Percentiles rank a stretch among this genome's conserved stretches.
These are phyloP conservation scores for Alternaria sp. DNA, from an alignment of 2,329 filamentous ascomycete genomes.

Conservation along the genomic window DNA sequence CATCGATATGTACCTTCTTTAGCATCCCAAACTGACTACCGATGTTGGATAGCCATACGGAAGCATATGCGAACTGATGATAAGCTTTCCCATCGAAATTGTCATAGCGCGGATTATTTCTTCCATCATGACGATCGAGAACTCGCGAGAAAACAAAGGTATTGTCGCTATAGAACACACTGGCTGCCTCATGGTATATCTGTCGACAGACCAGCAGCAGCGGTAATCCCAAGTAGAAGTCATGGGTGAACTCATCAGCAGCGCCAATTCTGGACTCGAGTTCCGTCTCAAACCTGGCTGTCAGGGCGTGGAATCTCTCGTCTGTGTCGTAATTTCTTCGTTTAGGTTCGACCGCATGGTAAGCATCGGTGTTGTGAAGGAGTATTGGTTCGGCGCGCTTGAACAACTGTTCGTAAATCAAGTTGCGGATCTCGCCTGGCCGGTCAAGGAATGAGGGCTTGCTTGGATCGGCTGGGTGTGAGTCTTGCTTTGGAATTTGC, in stretches of 20 bases:
- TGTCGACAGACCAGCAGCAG: slow-evolving; percentile 4
- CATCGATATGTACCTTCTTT: neutral
- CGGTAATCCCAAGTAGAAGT: neutral
- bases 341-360: neutral
- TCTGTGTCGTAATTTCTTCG: neutral
- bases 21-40: neutral
- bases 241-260: neutral
- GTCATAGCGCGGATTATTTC: neutral
- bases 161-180: slow-evolving; percentile 4
- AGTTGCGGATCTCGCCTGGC: slow-evolving; percentile 10
- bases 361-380: slow-evolving; percentile 4
- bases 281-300: neutral
- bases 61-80: neutral
- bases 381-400: slow-evolving; percentile 7
- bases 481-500: neutral
- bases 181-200: slow-evolving; percentile 6
- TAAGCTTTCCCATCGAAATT: neutral
- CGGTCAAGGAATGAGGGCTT: neutral
- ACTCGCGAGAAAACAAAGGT: slow-evolving; percentile 1
- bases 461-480: neutral
- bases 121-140: neutral
- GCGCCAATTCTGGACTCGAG: neutral
- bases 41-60: neutral
- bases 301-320: neutral
- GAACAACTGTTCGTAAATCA: slow-evolving; percentile 16